These are phyloP conservation scores for Phascolomyces articulosus DNA, from an alignment of 371 early-diverging fungal species.

Conservation along the genomic window DNA sequence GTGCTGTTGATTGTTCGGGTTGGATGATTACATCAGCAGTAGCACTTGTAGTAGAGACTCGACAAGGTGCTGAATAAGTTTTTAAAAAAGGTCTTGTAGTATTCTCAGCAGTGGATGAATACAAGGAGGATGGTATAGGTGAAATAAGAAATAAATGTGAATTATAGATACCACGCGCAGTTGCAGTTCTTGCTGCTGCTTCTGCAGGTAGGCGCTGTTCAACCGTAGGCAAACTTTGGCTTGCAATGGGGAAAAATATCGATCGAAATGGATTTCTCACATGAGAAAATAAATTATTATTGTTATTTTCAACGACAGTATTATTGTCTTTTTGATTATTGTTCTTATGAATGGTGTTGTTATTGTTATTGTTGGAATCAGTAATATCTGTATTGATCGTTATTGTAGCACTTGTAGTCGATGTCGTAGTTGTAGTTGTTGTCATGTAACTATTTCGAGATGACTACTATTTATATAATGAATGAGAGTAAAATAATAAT, in stretches of 20 bases:
- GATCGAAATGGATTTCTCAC: neutral
- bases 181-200: constrained; percentile 1
- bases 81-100: neutral
- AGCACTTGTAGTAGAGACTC: neutral
- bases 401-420: too few relatives aligned
- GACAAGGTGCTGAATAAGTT: neutral
- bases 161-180: constrained; percentile 13
- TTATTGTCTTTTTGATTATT: neutral
- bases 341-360: too few relatives aligned
- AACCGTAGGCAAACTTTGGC: neutral
- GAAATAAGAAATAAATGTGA: constrained; percentile 9
- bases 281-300: neutral
- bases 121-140: neutral
- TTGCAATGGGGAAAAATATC: constrained; percentile 4
- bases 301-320: neutral
- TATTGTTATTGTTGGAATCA: too few relatives aligned
- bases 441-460: too few relatives aligned
- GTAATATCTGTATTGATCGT: too few relatives aligned
- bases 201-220: neutral
- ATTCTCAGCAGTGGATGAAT: too few relatives aligned
- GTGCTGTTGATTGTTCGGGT: neutral
- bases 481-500: too few relatives aligned
- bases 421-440: too few relatives aligned
- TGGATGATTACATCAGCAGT: neutral
- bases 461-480: too few relatives aligned